Base-by-base conservation (phyloP, 176 grass and related monocot genomes). In the Metroxylon sagu region DNA sequence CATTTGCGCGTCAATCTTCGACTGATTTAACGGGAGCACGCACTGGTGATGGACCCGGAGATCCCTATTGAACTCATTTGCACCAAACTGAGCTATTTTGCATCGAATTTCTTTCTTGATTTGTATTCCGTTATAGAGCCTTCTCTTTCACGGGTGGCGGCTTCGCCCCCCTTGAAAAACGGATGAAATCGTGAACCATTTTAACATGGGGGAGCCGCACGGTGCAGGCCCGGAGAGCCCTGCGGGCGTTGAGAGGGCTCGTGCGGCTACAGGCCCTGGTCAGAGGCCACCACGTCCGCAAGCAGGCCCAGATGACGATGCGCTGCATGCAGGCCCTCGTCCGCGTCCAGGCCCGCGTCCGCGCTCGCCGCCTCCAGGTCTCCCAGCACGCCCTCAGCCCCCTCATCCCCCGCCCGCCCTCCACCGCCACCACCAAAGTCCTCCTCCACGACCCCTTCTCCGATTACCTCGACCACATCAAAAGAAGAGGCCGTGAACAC, bases 251-350 rank as follows among this genome's bases (percentile, higher is more conserved):
- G 15, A 75, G 82, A 26, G 84, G 84, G 48, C 64, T 94, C 29
- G 89, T 94, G 54, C 80, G 89, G 8, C 60, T 94, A 60, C 89
- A 94, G 56, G 89, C 89, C 48, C 80, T 94, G 65, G 84, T 85
- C 58, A 74, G 89, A 60, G 89, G 89, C 1, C 75, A 94, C 71
- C 81, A 85, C 35, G 89, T 94, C 39, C 75, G 89, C 0, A 85
- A 85, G 35, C 89, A 94, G 68, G 89, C 86, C 19, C 89, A 82
- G 27, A 67, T 73, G 61, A 94, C 84, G 25, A 94, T 94, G 84
- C 71, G 68, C 28, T 82, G 67, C 81, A 94, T 94, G 84, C 89
- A 94, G 76, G 70, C 80, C 7, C 81, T 94, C 19, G 80, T 94
- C 54, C 84, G 84, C 8, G 84, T 83, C 15, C 89, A 94, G 78